phyloP scores from a whole-genome alignment of 805 yeast genomes.

The Myxozyma neotropica region DNA sequence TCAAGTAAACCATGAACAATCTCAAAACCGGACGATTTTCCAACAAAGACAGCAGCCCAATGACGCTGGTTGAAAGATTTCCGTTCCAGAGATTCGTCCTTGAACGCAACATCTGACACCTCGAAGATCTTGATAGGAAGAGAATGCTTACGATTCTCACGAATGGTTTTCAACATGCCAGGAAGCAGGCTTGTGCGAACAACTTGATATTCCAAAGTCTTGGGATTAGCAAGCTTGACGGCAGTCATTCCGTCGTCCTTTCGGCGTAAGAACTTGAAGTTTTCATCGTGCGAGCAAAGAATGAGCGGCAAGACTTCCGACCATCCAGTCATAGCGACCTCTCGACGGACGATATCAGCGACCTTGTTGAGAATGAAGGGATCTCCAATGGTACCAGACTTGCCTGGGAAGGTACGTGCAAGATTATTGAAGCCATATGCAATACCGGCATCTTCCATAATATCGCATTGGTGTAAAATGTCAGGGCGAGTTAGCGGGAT shows the following conservation, averaged over 20 bases:
- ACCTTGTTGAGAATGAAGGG: slow-evolving; percentile 91
- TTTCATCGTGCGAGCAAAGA: slow-evolving; percentile 94
- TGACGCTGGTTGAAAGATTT: slow-evolving; percentile 89
- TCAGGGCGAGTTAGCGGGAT: slow-evolving; percentile 97
- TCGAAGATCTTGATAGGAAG: slow-evolving; percentile 95
- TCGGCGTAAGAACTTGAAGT: slow-evolving; percentile 80
- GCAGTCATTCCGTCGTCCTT: slow-evolving; percentile 75
- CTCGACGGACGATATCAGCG: slow-evolving; percentile 84
- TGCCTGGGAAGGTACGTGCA: slow-evolving; percentile 75
- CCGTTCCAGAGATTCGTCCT: slow-evolving; percentile 77
- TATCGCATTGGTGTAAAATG: slow-evolving; percentile 93
- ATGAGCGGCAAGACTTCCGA: slow-evolving; percentile 94
- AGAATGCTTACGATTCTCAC: slow-evolving; percentile 94
- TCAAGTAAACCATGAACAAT: slow-evolving; percentile 91
- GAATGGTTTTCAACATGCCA: slow-evolving; percentile 90
- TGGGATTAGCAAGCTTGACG: slow-evolving; percentile 92
- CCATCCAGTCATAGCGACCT: slow-evolving; percentile 95
- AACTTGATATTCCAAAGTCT: slow-evolving; percentile 95
- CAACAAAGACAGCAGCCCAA: slow-evolving; percentile 93
- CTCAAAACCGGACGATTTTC: slow-evolving; percentile 95
- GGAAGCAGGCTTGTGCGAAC: slow-evolving; percentile 94
- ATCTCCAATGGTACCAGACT: slow-evolving; percentile 74
- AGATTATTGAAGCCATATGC: slow-evolving; percentile 93
- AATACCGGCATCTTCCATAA: slow-evolving; percentile 98
- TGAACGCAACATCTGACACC: slow-evolving; percentile 90